Evolutionary conservation across 1,284 basidiomycete species (phyloP).

Genomic region (Fomitopsis betulina): DNA sequence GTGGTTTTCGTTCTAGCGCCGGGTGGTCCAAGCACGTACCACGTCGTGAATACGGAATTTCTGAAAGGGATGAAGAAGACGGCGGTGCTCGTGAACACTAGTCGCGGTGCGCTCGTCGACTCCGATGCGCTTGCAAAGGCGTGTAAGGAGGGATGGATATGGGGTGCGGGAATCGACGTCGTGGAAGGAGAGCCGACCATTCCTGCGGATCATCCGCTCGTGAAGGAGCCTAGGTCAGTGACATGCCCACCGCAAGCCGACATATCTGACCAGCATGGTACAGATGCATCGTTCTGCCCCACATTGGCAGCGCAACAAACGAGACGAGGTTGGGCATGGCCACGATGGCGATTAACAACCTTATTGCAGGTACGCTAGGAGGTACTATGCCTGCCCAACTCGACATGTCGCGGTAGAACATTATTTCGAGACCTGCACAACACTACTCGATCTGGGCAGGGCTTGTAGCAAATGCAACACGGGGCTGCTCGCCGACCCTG

Average conservation of each 20-base stretch:
- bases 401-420: slow-evolving; percentile 30
- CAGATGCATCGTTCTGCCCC: slow-evolving; percentile 81
- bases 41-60: slow-evolving; percentile 72
- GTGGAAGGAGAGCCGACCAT: slow-evolving; percentile 90
- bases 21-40: slow-evolving; percentile 67
- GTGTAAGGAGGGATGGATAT: slow-evolving; percentile 73
- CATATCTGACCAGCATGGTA: neutral
- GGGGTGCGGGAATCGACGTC: slow-evolving; percentile 92
- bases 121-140: slow-evolving; percentile 84
- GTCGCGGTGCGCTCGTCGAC: slow-evolving; percentile 82
- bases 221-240: slow-evolving; percentile 68
- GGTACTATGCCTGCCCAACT: slow-evolving; percentile 53
- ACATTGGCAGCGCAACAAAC: slow-evolving; percentile 86
- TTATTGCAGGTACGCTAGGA: slow-evolving; percentile 49
- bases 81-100: slow-evolving; percentile 77
- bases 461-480: too few species aligned
- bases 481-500: too few species aligned
- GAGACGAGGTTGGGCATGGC: slow-evolving; percentile 87
- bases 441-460: too few species aligned
- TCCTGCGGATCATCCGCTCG: slow-evolving; percentile 68
- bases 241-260: neutral
- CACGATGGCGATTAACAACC: slow-evolving; percentile 61
- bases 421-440: neutral
- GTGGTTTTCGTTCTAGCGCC: slow-evolving; percentile 83
- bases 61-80: slow-evolving; percentile 82